Base-by-base conservation (phyloP, 2,329 filamentous ascomycete species). In the Volutella citrinella region DNA sequence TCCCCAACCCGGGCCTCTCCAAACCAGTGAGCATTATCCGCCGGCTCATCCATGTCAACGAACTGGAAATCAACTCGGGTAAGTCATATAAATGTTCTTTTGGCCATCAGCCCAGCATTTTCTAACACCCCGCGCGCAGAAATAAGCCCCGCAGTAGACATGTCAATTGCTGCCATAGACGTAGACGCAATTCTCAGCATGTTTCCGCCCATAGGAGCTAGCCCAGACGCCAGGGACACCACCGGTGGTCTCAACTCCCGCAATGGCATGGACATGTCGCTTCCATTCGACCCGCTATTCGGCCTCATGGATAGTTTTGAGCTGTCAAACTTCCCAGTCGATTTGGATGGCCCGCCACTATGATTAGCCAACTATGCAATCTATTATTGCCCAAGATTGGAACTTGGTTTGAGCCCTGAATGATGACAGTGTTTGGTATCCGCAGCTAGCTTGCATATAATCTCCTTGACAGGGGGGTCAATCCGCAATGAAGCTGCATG, bases 1-100 rank as follows among this genome's bases (percentile, higher is more conserved):
- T 54, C 7, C 44, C 53, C 3, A 56, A 57, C 35, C 32, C 64
- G 45, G 44, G 42, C 1, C 25, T 38, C 9, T 20, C 33, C 5
- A 37, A 34, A 17, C 38, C 35, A 4, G 19, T 29, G 3, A 19
- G 19, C 15, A 38, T 43, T 14, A 43, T 43, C n/a, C 21, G 30
- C 12, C 21, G 27, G 6, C 28, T 43, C 11, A 30, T 40, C 18
- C 20, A 26, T 9, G 29, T n/a, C 3, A 40, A 40, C 14, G 23
- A 14, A n/a, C 18, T 40, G 3, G 33, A 40, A 11, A 7, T 33
- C 19, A 19, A 14, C 5, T 18, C 25, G 5, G 32, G 32, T 34
- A 10, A 19, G 8, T 10, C n/a, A 26, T 14, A 10, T 9, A 7
- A 14, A 26, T 14, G 13, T 26, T 8, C 8, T 10, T 26, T 14